Evolutionary conservation across 768 basidiomycete genomes (phyloP).

Genomic region (Suillus bovinus): DNA sequence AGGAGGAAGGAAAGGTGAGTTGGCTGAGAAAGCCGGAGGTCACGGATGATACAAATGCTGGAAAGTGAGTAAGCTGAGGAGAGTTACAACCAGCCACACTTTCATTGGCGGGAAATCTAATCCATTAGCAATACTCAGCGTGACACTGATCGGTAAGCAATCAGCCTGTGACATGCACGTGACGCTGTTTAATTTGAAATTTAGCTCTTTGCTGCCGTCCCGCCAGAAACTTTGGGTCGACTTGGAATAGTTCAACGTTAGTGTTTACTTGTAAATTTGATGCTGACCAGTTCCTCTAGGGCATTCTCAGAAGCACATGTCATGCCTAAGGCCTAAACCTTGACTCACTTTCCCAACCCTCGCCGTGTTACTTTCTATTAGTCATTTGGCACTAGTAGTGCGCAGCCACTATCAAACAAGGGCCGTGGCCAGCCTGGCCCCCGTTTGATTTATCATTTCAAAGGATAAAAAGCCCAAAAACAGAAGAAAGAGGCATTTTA

Average conservation of each 20-base stretch:
- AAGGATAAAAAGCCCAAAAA: neutral
- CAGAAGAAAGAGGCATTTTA: neutral
- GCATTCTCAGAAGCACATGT: neutral
- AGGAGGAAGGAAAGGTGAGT: slow-evolving; percentile 3
- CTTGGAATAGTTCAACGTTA: neutral
- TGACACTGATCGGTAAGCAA: slow-evolving; percentile 34
- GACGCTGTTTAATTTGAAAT: slow-evolving; percentile 18
- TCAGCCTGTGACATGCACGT: slow-evolving; percentile 14
- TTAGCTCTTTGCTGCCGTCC: slow-evolving; percentile 12
- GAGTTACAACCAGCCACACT: slow-evolving; percentile 8
- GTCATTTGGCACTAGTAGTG: neutral
- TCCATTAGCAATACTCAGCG: slow-evolving; percentile 20
- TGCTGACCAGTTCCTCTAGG: neutral
- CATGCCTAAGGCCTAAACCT: neutral
- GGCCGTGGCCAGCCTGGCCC: neutral
- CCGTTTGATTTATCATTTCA: neutral
- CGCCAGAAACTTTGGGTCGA: neutral
- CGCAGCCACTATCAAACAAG: neutral
- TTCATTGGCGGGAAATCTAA: slow-evolving; percentile 13
- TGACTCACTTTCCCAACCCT: neutral
- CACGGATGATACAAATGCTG: neutral
- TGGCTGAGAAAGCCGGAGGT: neutral
- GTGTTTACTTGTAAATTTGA: too few relatives aligned
- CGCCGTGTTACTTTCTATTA: neutral
- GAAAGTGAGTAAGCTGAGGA: slow-evolving; percentile 20